Evolutionary conservation across 2,329 filamentous ascomycete genomes (phyloP).

Genomic region (Reticulascus tulasneorum): DNA sequence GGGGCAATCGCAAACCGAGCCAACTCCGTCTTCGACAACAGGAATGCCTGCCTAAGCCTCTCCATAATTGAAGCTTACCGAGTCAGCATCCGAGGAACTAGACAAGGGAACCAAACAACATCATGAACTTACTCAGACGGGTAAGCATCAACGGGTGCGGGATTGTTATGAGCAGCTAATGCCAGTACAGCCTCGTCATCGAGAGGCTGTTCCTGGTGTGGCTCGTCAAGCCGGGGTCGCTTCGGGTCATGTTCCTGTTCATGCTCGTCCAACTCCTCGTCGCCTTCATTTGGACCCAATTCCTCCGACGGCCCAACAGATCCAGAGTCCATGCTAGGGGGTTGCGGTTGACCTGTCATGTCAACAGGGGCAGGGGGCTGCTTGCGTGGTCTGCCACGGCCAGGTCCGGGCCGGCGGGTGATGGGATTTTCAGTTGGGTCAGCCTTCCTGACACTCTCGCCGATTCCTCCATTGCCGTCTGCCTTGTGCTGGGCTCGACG

Average conservation of each 20-base stretch:
- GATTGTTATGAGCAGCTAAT: slow-evolving; percentile 39
- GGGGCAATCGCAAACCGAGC: slow-evolving; percentile 9
- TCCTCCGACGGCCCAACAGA: slow-evolving; percentile 5
- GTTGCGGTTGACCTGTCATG: neutral
- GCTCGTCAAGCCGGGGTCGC: slow-evolving; percentile 26
- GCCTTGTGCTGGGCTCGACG: slow-evolving; percentile 51
- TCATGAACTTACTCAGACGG: slow-evolving; percentile 41
- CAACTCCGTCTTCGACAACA: neutral
- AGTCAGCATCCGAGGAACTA: slow-evolving; percentile 5
- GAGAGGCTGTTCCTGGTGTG: slow-evolving; percentile 29
- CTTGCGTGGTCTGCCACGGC: slow-evolving; percentile 51
- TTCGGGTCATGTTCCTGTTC: slow-evolving; percentile 13
- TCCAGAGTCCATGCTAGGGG: slow-evolving; percentile 2
- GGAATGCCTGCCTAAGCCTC: slow-evolving; percentile 27
- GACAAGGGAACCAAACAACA: no score
- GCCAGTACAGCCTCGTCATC: slow-evolving; percentile 48
- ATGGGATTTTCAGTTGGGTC: slow-evolving; percentile 56
- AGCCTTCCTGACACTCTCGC: slow-evolving; percentile 31
- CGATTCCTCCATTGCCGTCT: slow-evolving; percentile 32
- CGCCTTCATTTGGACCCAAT: slow-evolving; percentile 10
- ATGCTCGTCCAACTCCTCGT: slow-evolving; percentile 22
- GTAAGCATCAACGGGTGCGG: slow-evolving; percentile 33
- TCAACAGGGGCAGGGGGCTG: slow-evolving; percentile 21
- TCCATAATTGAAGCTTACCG: slow-evolving; percentile 33
- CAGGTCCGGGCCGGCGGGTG: slow-evolving; percentile 56